Percentiles rank a stretch among this genome's conserved stretches.
phyloP scores from a whole-genome alignment of 2,329 filamentous ascomycete species.

The Domatiomyces catenatus region DNA sequence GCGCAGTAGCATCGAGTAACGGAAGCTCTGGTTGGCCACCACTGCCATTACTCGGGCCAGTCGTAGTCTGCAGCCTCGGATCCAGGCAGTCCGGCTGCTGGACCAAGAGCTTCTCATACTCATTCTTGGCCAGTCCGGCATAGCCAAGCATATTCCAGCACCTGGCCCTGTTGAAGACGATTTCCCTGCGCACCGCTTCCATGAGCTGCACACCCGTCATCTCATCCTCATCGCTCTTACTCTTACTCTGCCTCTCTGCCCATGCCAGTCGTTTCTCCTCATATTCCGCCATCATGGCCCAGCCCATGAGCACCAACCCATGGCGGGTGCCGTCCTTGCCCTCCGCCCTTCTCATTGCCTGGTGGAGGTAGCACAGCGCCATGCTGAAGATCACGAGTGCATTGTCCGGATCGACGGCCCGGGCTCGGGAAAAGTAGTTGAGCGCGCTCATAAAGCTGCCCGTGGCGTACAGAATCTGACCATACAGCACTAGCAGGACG shows the following conservation, averaged over 20 bases:
- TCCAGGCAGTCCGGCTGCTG: conserved; percentile 28
- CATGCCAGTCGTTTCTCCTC: conserved; percentile 38
- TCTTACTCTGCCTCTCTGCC: not conserved
- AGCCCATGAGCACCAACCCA: conserved; percentile 69
- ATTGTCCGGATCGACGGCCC: conserved; percentile 21
- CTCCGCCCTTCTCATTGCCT: conserved; percentile 57
- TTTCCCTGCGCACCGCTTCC: conserved; percentile 35
- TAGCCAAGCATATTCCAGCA: conserved; percentile 64
- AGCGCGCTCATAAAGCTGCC: conserved; percentile 71
- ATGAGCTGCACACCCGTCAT: not conserved
- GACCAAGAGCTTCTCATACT: conserved; percentile 48
- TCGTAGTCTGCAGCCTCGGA: conserved; percentile 11
- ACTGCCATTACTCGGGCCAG: conserved; percentile 28
- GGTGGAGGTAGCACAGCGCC: conserved; percentile 72
- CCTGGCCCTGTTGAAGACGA: conserved; percentile 65
- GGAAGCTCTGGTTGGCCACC: conserved; percentile 19
- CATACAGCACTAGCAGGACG: conserved; percentile 73
- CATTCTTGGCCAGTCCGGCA: conserved; percentile 54
- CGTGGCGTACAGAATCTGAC: conserved; percentile 72
- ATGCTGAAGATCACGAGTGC: conserved; percentile 67
- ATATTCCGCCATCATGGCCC: conserved; percentile 65
- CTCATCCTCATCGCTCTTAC: not conserved
- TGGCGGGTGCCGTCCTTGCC: conserved; percentile 73
- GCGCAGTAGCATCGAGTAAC: not conserved
- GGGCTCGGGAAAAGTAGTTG: conserved; percentile 71